Percentiles rank a stretch among this genome's conserved stretches.
These are phyloP conservation scores for Russula sp. DNA, from an alignment of 768 basidiomycete genomes.

Conservation along the genomic window DNA sequence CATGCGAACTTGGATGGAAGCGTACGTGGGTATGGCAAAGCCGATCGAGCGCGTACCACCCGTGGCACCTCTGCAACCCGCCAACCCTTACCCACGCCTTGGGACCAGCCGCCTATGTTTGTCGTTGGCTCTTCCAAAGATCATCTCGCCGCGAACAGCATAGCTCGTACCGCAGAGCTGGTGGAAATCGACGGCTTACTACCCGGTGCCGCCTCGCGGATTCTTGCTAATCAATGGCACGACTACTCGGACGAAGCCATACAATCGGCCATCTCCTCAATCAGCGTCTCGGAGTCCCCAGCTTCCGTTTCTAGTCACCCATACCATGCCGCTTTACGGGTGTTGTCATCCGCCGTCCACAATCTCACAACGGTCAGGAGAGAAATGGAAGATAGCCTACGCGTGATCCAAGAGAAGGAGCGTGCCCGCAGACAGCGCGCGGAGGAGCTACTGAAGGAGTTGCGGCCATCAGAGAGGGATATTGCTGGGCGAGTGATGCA, in stretches of 20 bases:
- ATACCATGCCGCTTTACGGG: conserved; percentile 61
- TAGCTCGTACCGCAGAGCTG: conserved; percentile 7
- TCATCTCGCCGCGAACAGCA: background rate
- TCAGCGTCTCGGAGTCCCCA: conserved; percentile 42
- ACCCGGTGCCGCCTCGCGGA: conserved; percentile 35
- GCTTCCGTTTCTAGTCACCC: conserved; percentile 46
- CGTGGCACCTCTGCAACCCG: conserved; percentile 32
- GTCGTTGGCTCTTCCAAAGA: conserved; percentile 24
- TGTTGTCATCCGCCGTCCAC: conserved; percentile 61
- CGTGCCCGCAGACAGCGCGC: conserved; percentile 45
- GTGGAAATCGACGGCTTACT: conserved; percentile 9
- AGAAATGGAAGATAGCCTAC: conserved; percentile 60
- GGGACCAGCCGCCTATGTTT: conserved; percentile 30
- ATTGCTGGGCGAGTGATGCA: conserved; percentile 62
- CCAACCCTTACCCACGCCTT: conserved; percentile 35
- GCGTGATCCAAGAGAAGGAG: conserved; percentile 54
- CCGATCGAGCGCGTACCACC: conserved; percentile 29
- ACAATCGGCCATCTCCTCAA: conserved; percentile 50
- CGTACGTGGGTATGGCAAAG: conserved; percentile 50
- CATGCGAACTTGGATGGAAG: conserved; percentile 45
- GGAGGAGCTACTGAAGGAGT: conserved; percentile 49
- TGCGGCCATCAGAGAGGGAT: conserved; percentile 57
- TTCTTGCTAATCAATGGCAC: conserved; percentile 72
- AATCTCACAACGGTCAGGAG: conserved; percentile 49
- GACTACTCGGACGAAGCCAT: conserved; percentile 71